These are phyloP conservation scores for Salicornia ramosissima DNA, from an alignment of 148 eudicot species.

Conservation along the genomic window DNA sequence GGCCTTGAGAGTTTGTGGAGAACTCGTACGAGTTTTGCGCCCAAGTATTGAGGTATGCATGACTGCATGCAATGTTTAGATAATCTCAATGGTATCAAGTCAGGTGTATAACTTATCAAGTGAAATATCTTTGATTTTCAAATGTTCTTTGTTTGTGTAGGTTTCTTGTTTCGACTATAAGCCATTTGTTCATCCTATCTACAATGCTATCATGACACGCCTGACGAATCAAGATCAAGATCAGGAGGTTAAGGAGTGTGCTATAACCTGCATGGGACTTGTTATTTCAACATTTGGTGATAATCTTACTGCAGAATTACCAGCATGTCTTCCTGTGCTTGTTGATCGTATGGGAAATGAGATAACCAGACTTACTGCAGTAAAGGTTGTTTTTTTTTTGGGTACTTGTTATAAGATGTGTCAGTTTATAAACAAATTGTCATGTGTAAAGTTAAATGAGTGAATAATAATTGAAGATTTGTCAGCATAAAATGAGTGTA, in stretches of 20 bases:
- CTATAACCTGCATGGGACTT: constrained; percentile 96
- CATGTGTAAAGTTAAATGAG: background rate
- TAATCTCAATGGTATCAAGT: background rate
- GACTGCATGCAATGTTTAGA: constrained; percentile 13
- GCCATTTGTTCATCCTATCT: constrained; percentile 78
- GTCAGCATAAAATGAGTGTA: background rate
- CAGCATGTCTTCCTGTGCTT: constrained; percentile 89
- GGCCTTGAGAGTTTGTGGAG: constrained; percentile 96
- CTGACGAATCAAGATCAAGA: constrained; percentile 99
- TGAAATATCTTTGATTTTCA: background rate
- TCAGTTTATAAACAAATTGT: background rate
- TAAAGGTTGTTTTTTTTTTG: constrained; percentile 55
- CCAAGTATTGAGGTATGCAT: constrained; percentile 82
- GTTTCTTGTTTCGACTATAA: constrained; percentile 68
- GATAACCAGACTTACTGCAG: constrained; percentile 95
- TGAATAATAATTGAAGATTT: background rate
- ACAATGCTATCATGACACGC: constrained; percentile 81
- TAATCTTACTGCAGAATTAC: constrained; percentile 63
- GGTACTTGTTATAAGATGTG: background rate
- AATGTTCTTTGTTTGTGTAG: constrained; percentile 33
- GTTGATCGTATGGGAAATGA: constrained; percentile 99
- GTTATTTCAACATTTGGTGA: constrained; percentile 93
- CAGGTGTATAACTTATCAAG: constrained; percentile 7
- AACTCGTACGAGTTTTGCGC: constrained; percentile 89
- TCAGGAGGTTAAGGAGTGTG: constrained; percentile 99